Evolutionary conservation across 352 stramenopile genomes (phyloP).

Genomic region (Globisporangium nodosum): DNA sequence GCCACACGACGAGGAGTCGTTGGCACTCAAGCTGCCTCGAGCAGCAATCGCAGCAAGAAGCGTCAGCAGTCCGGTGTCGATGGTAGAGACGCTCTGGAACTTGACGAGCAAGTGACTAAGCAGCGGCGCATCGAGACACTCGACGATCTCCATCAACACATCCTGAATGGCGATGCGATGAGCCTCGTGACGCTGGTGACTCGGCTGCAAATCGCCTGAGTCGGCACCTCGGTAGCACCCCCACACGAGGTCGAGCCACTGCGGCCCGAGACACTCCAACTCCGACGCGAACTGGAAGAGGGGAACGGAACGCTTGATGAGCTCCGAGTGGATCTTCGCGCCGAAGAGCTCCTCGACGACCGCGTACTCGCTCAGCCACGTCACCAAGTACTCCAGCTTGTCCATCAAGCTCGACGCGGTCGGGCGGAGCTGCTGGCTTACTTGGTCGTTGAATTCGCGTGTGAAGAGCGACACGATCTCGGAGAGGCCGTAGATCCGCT

Average conservation of each 20-base stretch:
- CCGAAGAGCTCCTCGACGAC: slow-evolving; percentile 54
- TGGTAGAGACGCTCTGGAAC: slow-evolving; percentile 14
- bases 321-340: slow-evolving; percentile 57
- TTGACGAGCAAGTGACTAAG: slow-evolving; percentile 25
- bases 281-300: slow-evolving; percentile 56
- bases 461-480: slow-evolving; percentile 52
- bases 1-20: not conserved
- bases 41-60: slow-evolving; percentile 28
- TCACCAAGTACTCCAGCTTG: slow-evolving; percentile 25
- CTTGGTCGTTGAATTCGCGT: slow-evolving; percentile 32
- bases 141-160: slow-evolving; percentile 49
- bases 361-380: slow-evolving; percentile 44
- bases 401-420: slow-evolving; percentile 18
- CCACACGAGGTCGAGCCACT: slow-evolving; percentile 55
- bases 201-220: slow-evolving; percentile 5
- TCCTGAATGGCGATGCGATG: slow-evolving; percentile 33
- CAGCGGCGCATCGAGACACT: slow-evolving; percentile 35
- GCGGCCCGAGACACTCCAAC: slow-evolving; percentile 21
- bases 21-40: slow-evolving; percentile 5
- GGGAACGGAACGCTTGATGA: slow-evolving; percentile 54
- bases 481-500: slow-evolving; percentile 62
- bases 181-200: slow-evolving; percentile 36
- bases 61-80: slow-evolving; percentile 28
- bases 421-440: slow-evolving; percentile 24
- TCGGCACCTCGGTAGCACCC: slow-evolving; percentile 34